Evolutionary conservation across 2,329 filamentous ascomycete species (phyloP), one percentile per base, ranked within the genome.

Genomic region (Claviceps maximensis): DNA sequence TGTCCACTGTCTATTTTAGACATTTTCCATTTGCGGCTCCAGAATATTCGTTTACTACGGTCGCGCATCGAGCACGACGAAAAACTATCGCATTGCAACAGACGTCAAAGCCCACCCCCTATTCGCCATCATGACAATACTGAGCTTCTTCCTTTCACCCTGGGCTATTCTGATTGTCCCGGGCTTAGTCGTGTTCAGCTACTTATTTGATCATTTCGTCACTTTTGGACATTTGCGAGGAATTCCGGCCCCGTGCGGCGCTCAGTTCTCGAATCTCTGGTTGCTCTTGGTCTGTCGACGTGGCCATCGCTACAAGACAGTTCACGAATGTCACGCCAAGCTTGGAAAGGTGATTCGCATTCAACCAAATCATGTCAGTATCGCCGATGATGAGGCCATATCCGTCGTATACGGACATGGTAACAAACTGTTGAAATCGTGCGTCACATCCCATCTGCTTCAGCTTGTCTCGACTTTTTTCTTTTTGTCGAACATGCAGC

Each of bases 311-410:
- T 88, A 79, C 62, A 59, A 69, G 29, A 71, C 74, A 2, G 82
- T 95, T n/a, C 76, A 95, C 61, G 68, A 82, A 38, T 74, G 80
- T 8, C 89, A 95, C 68, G 79, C 85, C 72, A 84, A 82, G 62
- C 73, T 86, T 45, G 89, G 89, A 3, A 83, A 82, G n/a, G 69
- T 95, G 1, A 83, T 95, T 23, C 79, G 89, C 38, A 85, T 95
- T 58, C 85, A 89, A 62, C 90, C 90, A 1, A 81, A 89, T 61
- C 89, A 95, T 61, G 76, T 95, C 60, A 89, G 85, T 53, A 74
- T 96, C 53, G 87, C 85, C 52, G 87, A 94, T 62, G 83, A 86
- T 29, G 77, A 76, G n/a, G 88, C 87, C 1, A 90, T 95, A 52
- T 76, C 77, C 15, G 68, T 75, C 47, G 80, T 95, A 52, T 95